phyloP scores from a whole-genome alignment of 495 filamentous ascomycete genomes.

The Tirmania nivea region DNA sequence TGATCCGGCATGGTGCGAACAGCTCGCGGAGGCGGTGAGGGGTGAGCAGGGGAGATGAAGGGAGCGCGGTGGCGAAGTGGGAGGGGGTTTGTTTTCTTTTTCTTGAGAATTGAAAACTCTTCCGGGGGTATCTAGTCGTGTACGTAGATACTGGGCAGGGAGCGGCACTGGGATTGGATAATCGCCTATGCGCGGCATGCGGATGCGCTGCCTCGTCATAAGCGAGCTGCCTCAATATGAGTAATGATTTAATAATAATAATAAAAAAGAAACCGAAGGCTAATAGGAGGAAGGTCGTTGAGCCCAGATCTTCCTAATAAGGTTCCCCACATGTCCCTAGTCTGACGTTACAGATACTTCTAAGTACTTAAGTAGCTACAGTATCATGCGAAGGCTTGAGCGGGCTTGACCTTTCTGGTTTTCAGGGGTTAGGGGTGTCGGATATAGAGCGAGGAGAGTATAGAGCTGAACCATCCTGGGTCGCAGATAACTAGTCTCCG shows the following conservation, averaged over 20 bases:
- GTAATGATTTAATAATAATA: neutral
- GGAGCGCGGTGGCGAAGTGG: neutral
- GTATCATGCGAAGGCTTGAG: too few relatives aligned
- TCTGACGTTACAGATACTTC: neutral
- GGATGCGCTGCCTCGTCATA: too few relatives aligned
- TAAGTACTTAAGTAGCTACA: too few relatives aligned
- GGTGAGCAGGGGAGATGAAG: neutral
- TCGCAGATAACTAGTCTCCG: too few relatives aligned
- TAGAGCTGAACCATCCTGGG: neutral
- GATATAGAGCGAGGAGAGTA: too few relatives aligned
- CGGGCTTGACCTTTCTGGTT: too few relatives aligned
- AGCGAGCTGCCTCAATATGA: too few relatives aligned
- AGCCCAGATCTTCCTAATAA: neutral
- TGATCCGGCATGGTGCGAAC: too few relatives aligned
- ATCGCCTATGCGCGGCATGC: too few relatives aligned
- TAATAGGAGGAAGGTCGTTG: neutral
- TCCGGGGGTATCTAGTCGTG: neutral
- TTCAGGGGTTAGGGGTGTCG: too few relatives aligned
- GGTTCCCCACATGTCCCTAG: neutral
- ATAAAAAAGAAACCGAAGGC: neutral
- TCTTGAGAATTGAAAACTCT: neutral
- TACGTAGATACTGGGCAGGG: too few relatives aligned
- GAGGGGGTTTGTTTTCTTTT: neutral
- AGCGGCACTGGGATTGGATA: neutral
- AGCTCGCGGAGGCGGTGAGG: too few relatives aligned